Conservation (phyloP, 2,329 filamentous ascomycete genomes). For the Fusarium torreyae region DNA sequence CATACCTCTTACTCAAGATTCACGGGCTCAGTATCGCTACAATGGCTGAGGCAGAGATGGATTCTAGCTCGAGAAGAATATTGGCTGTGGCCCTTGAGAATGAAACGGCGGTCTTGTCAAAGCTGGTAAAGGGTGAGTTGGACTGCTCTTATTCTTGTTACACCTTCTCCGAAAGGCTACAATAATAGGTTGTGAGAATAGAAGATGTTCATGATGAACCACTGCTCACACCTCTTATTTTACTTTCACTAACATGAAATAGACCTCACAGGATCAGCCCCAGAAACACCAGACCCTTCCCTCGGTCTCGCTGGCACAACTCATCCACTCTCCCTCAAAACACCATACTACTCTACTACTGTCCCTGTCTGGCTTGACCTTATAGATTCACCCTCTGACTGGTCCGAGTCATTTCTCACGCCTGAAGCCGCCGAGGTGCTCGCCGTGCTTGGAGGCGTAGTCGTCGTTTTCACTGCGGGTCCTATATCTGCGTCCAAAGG, state of each 20-base stretch:
- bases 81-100: slow-evolving; percentile 69
- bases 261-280: slow-evolving; percentile 69
- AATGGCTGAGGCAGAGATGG: slow-evolving; percentile 43
- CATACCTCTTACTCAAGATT: fast-evolving
- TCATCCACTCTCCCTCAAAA: slow-evolving; percentile 69
- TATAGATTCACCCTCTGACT: slow-evolving; percentile 65
- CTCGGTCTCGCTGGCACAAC: slow-evolving; percentile 71
- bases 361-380: slow-evolving; percentile 79
- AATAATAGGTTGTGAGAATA: background rate
- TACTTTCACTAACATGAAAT: background rate
- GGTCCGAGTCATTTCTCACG: slow-evolving; percentile 72
- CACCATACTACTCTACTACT: slow-evolving; percentile 72
- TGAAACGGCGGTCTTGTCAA: slow-evolving; percentile 62
- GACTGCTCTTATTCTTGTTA: too few species aligned
- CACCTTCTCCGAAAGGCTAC: background rate
- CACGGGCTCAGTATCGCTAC: background rate
- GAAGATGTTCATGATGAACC: background rate
- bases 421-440: slow-evolving; percentile 75
- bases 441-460: slow-evolving; percentile 70
- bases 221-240: background rate
- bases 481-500: slow-evolving; percentile 22
- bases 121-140: slow-evolving; percentile 67
- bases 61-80: slow-evolving; percentile 62
- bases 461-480: slow-evolving; percentile 59
- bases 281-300: slow-evolving; percentile 52